A percentile compares a stretch with the other conserved stretches of the same genome.
phyloP scores from a whole-genome alignment of 2,329 filamentous ascomycete species.

The Didymellaceae sp. region DNA sequence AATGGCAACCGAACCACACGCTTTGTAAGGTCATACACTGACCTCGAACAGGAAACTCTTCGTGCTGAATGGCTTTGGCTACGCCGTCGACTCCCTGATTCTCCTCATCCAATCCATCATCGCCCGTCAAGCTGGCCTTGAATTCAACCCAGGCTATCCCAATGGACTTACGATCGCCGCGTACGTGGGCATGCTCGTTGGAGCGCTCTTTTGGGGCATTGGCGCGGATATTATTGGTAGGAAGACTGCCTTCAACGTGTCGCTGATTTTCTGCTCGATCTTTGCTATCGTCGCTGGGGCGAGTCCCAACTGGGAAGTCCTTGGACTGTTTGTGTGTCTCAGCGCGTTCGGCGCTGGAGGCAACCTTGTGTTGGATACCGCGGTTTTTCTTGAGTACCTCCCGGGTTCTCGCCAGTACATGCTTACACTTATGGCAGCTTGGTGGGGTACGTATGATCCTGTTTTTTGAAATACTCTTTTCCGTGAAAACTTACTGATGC shows the following conservation, averaged over 20 bases:
- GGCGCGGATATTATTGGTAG: constrained; percentile 72
- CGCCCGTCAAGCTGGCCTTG: constrained; percentile 62
- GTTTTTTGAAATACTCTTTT: neutral
- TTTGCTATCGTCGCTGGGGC: constrained; percentile 71
- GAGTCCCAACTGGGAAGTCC: constrained; percentile 69
- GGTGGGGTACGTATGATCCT: constrained; percentile 53
- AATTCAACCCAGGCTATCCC: constrained; percentile 63
- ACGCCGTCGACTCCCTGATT: constrained; percentile 64
- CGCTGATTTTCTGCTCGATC: constrained; percentile 67
- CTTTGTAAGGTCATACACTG: neutral
- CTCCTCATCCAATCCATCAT: constrained; percentile 69
- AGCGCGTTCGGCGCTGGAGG: constrained; percentile 70
- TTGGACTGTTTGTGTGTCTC: constrained; percentile 69
- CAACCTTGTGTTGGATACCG: constrained; percentile 69
- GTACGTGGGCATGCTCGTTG: constrained; percentile 63
- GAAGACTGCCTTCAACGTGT: constrained; percentile 71
- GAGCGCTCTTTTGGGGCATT: constrained; percentile 73
- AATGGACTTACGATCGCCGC: constrained; percentile 67
- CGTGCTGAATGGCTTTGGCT: constrained; percentile 67
- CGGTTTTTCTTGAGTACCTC: constrained; percentile 64
- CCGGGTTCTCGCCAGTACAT: constrained; percentile 68
- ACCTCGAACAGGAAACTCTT: constrained; percentile 55
- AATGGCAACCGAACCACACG: constrained; percentile 52
- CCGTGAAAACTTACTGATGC: neutral
- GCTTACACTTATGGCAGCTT: constrained; percentile 66